These are phyloP conservation scores for Cordyceps tenuipes DNA, from an alignment of 2,329 filamentous ascomycete genomes.

Conservation along the genomic window DNA sequence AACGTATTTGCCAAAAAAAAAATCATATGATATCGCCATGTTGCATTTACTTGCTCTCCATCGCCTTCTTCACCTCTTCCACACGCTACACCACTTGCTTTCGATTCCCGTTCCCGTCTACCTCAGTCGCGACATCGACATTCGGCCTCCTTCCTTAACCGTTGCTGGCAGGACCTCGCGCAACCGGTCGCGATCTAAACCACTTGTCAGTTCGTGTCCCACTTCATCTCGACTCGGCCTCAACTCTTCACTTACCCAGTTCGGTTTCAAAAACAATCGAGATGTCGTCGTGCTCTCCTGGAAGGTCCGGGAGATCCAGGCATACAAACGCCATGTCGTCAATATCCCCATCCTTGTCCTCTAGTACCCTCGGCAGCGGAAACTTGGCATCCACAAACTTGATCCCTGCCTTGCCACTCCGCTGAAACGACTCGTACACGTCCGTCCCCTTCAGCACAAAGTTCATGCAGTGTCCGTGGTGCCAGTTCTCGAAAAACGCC, in stretches of 20 bases:
- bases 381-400: conserved; percentile 89
- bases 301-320: conserved; percentile 79
- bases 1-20: not conserved
- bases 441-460: conserved; percentile 81
- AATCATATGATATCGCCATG: not conserved
- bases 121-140: conserved; percentile 17
- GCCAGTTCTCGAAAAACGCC: conserved; percentile 83
- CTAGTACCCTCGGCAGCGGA: conserved; percentile 58
- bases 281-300: conserved; percentile 89
- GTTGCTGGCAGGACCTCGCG: conserved; percentile 46
- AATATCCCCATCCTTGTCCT: conserved; percentile 41
- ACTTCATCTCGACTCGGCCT: not conserved
- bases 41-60: not conserved
- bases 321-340: conserved; percentile 69
- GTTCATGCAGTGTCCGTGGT: conserved; percentile 80
- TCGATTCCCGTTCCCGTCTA: not conserved
- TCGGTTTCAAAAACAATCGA: conserved; percentile 75
- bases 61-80: not conserved
- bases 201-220: conserved; percentile 16
- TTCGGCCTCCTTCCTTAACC: conserved; percentile 39
- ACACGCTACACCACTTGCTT: not conserved
- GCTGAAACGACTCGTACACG: conserved; percentile 62
- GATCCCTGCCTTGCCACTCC: conserved; percentile 60
- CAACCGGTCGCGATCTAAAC: conserved; percentile 46
- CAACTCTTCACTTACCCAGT: conserved; percentile 46